Base-by-base conservation (phyloP, 495 filamentous ascomycete species). In the Podospora sp. region DNA sequence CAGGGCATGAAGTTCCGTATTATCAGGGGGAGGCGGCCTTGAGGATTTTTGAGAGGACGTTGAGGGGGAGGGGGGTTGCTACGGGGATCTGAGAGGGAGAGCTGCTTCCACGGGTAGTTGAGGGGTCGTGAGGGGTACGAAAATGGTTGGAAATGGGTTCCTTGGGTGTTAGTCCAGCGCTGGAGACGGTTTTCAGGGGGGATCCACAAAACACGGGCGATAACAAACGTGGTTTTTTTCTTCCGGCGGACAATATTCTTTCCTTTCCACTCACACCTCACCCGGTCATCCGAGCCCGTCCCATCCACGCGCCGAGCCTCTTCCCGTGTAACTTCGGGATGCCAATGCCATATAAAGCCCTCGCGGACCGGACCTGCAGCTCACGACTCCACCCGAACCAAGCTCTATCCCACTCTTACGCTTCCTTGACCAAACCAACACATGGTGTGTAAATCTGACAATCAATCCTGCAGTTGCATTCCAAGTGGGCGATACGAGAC, bases 11-110 rank as follows among this genome's bases (percentile, higher is more conserved):
- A 20, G 36, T 49, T 18, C 18, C 52, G 20, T 65, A 64, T 18
- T 64, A 64, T 24, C 51, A 36, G 16, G 25, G 25, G 0, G 25
- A 64, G 24, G 29, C 50, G 26, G 62, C 50, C 49, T 58, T 22
- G 4, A 21, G 29, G 20, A 36, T 57, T 1, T 65, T 57, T n/a
- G 22, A 21, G 25, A 29, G 63, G 14, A 65, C 63, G 11, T 16
- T 65, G 11, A 8, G 26, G 0, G 61, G 61, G 0, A 18, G 16
- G 1, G 21, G 29, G 22, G 40, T 51, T 6, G 62, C 62, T n/a
- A 64, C 62, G 20, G 62, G 62, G 29, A 3, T 33, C 4, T 33
- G 29, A 33, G 29, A 3, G 4, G 3, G 29, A 8, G 29, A 33
- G 29, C 29, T n/a, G n/a, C n/a, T n/a, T n/a, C n/a, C n/a, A n/a